Base-by-base conservation (phyloP, 176 grass and related monocot genomes). In the Raddia distichophylla region DNA sequence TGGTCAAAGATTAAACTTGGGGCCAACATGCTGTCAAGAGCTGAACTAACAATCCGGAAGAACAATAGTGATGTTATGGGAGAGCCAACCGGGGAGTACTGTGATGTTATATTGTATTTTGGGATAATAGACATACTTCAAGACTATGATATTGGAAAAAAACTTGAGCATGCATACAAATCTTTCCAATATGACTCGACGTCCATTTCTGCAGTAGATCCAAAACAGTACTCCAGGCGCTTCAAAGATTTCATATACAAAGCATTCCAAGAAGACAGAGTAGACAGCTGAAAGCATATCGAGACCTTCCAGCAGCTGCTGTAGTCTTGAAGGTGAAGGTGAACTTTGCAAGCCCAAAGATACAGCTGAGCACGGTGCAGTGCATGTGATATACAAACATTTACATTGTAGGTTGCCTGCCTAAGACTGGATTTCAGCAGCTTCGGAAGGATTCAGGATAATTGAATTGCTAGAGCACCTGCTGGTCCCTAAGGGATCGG, bases 121-220 rank as follows among this genome's bases (percentile, higher is more conserved):
- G 94, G 94, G 53, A 97, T 97, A 75, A 97, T 97, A 61, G 94
- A 97, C 79, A 97, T 93, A 85, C 91, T 93, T 69, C 94, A 97
- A 91, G 94, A 93, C 80, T 97, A 97, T 50, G 94, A 93, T 76
- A 93, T 97, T 16, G 81, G 89, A 74, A 97, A 97, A 89, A 93
- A 83, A 71, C 67, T 97, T 52, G 94, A 97, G 69, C 94, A 93
- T 74, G 94, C 89, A 11, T 93, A 97, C 71, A 97, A 93, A 69
- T 91, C 94, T 63, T 91, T 93, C 45, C 91, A 93, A 27, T 93
- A 97, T 48, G 94, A 93, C 50, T 58, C 94, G 0, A 93, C 89
- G 60, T 97, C 91, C 18, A 97, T 97, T 79, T 97, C 94, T 57
- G 94, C 94, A 0, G 94, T 97, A 18, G 94, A 97, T 81, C 94